phyloP scores from a whole-genome alignment of 352 stramenopile species.

The Globisporangium megalacanthum region DNA sequence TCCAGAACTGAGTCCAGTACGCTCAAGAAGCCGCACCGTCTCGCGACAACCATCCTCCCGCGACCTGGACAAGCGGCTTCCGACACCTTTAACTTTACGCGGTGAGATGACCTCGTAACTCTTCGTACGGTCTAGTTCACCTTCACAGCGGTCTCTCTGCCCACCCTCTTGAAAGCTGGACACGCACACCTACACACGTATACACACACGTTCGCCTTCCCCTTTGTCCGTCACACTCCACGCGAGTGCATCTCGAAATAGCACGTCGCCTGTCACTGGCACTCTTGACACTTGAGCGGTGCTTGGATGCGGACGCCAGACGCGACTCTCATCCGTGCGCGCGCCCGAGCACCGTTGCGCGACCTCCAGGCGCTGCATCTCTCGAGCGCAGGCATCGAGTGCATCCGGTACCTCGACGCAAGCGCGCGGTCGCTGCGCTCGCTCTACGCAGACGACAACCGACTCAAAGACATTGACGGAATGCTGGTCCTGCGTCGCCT shows the following conservation, averaged over 20 bases:
- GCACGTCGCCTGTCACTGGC: too few species aligned
- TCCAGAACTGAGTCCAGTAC: constrained; percentile 4
- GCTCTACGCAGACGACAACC: constrained; percentile 49
- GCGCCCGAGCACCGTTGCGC: constrained; percentile 42
- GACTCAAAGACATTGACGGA: constrained; percentile 34
- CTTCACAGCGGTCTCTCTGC: not conserved
- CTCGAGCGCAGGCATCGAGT: constrained; percentile 41
- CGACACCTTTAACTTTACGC: constrained; percentile 1
- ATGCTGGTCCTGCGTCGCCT: constrained; percentile 32
- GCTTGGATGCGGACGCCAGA: constrained; percentile 35
- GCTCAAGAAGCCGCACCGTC: constrained; percentile 28
- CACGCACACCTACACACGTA: too few species aligned
- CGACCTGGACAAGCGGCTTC: constrained; percentile 17
- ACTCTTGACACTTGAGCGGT: not conserved
- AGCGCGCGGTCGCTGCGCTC: constrained; percentile 33
- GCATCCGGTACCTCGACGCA: constrained; percentile 38
- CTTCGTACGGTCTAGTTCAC: too few species aligned
- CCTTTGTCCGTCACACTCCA: too few species aligned
- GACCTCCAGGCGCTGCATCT: constrained; percentile 49
- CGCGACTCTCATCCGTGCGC: constrained; percentile 38
- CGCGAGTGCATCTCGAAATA: too few species aligned
- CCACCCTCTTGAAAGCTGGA: too few species aligned
- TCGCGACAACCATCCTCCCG: constrained; percentile 26
- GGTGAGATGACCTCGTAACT: constrained; percentile 11
- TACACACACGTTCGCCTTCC: too few species aligned